Conservation (phyloP, 352 stramenopile genomes). For the Phytophthora brassicae region DNA sequence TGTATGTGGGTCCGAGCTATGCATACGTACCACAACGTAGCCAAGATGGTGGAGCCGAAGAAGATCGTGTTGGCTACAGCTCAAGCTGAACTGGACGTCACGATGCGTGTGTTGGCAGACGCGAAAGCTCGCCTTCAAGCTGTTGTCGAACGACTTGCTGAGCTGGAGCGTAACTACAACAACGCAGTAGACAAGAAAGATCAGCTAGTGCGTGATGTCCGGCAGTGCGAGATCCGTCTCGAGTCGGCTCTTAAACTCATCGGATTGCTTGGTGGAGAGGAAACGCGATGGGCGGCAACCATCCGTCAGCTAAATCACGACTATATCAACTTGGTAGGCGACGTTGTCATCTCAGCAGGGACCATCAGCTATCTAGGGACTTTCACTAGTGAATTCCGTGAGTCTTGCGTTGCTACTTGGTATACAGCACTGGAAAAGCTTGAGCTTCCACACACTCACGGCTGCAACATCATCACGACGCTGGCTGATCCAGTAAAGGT, state of each 20-base stretch:
- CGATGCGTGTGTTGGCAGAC: constrained; percentile 84
- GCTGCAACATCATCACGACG: constrained; percentile 89
- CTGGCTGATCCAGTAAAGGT: constrained; percentile 90
- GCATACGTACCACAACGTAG: constrained; percentile 92
- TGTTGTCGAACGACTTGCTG: constrained; percentile 86
- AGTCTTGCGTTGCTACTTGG: constrained; percentile 83
- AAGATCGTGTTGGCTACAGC: constrained; percentile 83
- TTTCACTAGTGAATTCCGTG: constrained; percentile 93
- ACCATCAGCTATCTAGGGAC: constrained; percentile 93
- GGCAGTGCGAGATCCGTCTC: constrained; percentile 85
- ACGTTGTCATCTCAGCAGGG: constrained; percentile 90
- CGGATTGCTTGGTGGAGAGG: constrained; percentile 86
- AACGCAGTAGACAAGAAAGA: constrained; percentile 88
- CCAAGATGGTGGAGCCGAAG: constrained; percentile 93
- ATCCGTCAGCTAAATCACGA: constrained; percentile 78
- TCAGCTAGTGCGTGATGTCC: constrained; percentile 74
- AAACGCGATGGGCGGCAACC: constrained; percentile 87
- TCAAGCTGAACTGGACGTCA: constrained; percentile 86
- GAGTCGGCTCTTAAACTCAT: constrained; percentile 92
- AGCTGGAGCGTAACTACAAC: constrained; percentile 90
- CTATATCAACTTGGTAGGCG: constrained; percentile 90
- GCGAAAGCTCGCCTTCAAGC: constrained; percentile 81
- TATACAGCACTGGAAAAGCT: constrained; percentile 73
- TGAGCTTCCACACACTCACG: constrained; percentile 77
- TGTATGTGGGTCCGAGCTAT: constrained; percentile 95